Evolutionary conservation across 1,284 basidiomycete species (phyloP), one percentile per base, ranked within the genome.

Genomic region (Earliella scabrosa): DNA sequence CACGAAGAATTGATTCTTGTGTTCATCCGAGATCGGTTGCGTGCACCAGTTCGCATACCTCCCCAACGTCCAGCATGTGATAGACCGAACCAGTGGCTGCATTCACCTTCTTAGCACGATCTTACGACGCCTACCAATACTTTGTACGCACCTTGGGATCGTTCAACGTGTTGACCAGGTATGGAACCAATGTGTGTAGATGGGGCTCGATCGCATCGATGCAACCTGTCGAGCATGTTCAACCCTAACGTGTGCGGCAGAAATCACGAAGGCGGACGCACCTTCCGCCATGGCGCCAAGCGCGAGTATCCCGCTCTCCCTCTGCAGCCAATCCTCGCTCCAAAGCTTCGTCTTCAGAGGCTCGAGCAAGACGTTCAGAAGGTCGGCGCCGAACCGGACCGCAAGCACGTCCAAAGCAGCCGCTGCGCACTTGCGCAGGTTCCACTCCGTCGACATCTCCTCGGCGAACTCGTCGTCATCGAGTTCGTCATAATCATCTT

Each of bases 21-120:
- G 95, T 63, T 96, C 94, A 59, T 87, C 88, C 27, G 83, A 90
- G 60, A 83, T 81, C 24, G 89, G 86, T 63, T 92, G 89, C 9
- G 91, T 92, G 63, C 92, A 94, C 97, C 97, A 99, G 68, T 90
- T 93, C 34, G 97, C 95, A 75, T 99, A 99, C 46, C 97, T 88
- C n/a, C 97, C 96, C 14, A 99, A 82, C 0, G 97, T 98, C 97
- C 97, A 99, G 73, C 97, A 99, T 16, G 97, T 95, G 72, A 99
- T 99, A 13, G 96, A 98, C 50, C 97, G 90, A 7, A 99, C 94
- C 29, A 99, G 86, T 31, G 97, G 97, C 91, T 95, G 68, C 20
- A 23, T 43, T 45, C 45, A 55, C 52, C 18, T 24, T 24, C 26
- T n/a, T 52, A 24, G 45, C 23, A n/a, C 23, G 1, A 31, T 20